Evolutionary conservation across 352 stramenopile species (phyloP).

Genomic region (Saprolegnia parasitica): DNA sequence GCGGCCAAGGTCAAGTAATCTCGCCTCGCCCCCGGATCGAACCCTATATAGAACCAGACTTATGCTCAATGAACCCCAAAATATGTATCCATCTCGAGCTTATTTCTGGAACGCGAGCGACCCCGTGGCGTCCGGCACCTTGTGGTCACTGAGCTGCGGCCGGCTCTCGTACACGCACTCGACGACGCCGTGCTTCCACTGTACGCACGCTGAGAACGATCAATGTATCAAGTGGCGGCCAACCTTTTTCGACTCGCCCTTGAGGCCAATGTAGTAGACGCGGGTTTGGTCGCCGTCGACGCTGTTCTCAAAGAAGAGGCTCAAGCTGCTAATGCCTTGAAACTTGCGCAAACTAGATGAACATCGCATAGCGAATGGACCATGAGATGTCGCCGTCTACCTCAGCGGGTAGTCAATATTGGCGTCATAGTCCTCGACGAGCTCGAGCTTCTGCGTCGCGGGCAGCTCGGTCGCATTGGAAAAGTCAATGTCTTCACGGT

Average conservation of each 20-base stretch:
- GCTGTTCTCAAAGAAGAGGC: slow-evolving; percentile 73
- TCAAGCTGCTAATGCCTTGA: slow-evolving; percentile 77
- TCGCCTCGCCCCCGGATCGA: not conserved
- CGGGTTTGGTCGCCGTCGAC: slow-evolving; percentile 62
- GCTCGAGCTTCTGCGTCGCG: slow-evolving; percentile 65
- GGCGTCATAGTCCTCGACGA: slow-evolving; percentile 60
- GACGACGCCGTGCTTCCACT: slow-evolving; percentile 82
- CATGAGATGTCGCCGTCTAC: too few species aligned
- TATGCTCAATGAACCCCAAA: not conserved
- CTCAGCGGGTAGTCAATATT: slow-evolving; percentile 77
- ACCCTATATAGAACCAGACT: slow-evolving; percentile 22
- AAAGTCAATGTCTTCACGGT: slow-evolving; percentile 85
- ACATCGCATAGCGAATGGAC: slow-evolving; percentile 11
- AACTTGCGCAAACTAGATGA: slow-evolving; percentile 71
- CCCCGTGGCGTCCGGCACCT: slow-evolving; percentile 49
- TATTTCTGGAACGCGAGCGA: slow-evolving; percentile 28
- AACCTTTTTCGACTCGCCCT: slow-evolving; percentile 84
- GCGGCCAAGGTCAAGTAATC: slow-evolving; percentile 82
- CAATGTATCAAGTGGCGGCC: not conserved
- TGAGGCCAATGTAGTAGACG: slow-evolving; percentile 85
- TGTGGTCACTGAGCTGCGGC: slow-evolving; percentile 71
- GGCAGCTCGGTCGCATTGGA: slow-evolving; percentile 71
- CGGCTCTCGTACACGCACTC: slow-evolving; percentile 81
- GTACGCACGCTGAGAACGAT: slow-evolving; percentile 15
- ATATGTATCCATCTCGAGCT: not conserved